These are phyloP conservation scores for Leccinum olivaceopallidum DNA, from an alignment of 768 basidiomycete species.

Conservation along the genomic window DNA sequence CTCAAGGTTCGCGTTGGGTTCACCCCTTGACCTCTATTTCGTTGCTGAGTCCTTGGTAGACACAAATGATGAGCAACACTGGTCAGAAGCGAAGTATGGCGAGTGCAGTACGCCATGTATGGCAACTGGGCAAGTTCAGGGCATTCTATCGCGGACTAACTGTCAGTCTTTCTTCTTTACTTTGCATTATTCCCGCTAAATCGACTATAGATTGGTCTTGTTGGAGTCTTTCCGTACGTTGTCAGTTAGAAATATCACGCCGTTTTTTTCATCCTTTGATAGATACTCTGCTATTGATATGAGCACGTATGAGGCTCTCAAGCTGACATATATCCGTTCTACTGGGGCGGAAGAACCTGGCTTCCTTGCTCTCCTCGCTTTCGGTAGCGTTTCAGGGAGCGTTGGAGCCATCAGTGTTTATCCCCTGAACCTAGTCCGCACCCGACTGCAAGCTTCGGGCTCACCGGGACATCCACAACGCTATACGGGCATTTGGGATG, in stretches of 20 bases:
- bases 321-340: constrained; percentile 84
- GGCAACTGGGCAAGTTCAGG: constrained; percentile 73
- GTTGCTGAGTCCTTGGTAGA: constrained; percentile 40
- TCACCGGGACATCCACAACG: constrained; percentile 92
- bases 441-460: constrained; percentile 93
- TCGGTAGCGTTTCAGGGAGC: constrained; percentile 91
- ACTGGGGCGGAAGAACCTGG: constrained; percentile 89
- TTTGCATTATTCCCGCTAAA: constrained; percentile 15
- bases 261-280: constrained; percentile 11
- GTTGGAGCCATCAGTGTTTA: constrained; percentile 95
- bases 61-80: constrained; percentile 95
- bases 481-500: constrained; percentile 89
- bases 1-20: constrained; percentile 61
- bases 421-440: constrained; percentile 88
- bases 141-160: constrained; percentile 91
- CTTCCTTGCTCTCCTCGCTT: constrained; percentile 81
- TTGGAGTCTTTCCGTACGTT: constrained; percentile 95
- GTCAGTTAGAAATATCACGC: not conserved
- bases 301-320: constrained; percentile 96
- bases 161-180: constrained; percentile 50
- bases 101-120: constrained; percentile 69
- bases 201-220: constrained; percentile 73
- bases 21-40: not conserved
- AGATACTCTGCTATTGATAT: constrained; percentile 96
- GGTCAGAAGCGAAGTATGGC: constrained; percentile 59